Conservation (phyloP, 1,139 yeast genomes). For the Kazachstania sp. region DNA sequence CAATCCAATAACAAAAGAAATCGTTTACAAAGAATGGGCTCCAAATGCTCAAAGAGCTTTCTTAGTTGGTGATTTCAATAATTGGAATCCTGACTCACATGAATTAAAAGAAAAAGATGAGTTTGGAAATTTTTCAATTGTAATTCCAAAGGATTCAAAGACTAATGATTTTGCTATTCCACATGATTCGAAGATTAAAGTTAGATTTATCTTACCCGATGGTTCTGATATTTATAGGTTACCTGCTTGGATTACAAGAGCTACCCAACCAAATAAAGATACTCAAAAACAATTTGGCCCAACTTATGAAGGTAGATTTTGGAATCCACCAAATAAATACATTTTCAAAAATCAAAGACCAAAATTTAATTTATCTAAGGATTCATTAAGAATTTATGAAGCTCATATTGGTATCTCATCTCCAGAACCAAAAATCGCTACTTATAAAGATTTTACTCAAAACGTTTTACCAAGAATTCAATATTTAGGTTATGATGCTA, state of each 20-base stretch:
- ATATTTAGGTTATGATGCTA: constrained; percentile 80
- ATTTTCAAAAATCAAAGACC: constrained; percentile 61
- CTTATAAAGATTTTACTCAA: constrained; percentile 74
- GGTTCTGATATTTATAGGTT: constrained; percentile 71
- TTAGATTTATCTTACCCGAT: constrained; percentile 53
- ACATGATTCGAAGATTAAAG: constrained; percentile 74
- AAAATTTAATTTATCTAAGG: constrained; percentile 34
- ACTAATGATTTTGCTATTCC: constrained; percentile 59
- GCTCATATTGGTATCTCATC: constrained; percentile 95
- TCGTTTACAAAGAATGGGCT: constrained; percentile 73
- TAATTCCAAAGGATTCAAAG: constrained; percentile 41
- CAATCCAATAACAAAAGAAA: constrained; percentile 40
- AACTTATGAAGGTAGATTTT: constrained; percentile 77
- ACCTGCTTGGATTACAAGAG: constrained; percentile 85
- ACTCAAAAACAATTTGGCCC: constrained; percentile 42
- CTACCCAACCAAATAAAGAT: constrained; percentile 56
- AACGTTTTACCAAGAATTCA: constrained; percentile 78
- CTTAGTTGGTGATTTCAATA: constrained; percentile 82
- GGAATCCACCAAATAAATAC: constrained; percentile 70
- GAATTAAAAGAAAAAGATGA: constrained; percentile 44
- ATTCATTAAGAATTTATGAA: constrained; percentile 75
- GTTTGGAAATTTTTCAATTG: constrained; percentile 62
- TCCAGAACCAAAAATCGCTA: constrained; percentile 76
- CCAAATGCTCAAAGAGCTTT: constrained; percentile 74
- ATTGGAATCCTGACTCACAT: constrained; percentile 61